phyloP scores from a whole-genome alignment of 2,329 filamentous ascomycete species.

The Chalara sp. region DNA sequence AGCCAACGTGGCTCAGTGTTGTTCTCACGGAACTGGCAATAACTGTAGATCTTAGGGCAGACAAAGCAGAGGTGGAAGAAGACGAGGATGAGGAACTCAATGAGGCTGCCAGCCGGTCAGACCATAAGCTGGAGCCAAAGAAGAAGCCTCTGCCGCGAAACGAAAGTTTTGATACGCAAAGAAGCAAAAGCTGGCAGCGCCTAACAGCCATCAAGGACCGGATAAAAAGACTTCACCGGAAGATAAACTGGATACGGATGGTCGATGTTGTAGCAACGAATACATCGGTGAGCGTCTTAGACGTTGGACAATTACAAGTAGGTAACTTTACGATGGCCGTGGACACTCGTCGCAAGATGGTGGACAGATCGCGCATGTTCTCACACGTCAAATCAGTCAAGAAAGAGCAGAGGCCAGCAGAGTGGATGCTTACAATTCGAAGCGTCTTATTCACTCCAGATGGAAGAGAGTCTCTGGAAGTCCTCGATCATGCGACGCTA shows the following conservation, averaged over 20 bases:
- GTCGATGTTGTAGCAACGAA: constrained; percentile 83
- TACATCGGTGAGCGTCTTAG: constrained; percentile 67
- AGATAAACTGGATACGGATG: constrained; percentile 82
- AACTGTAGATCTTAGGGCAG: constrained; percentile 67
- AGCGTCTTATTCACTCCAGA: constrained; percentile 86
- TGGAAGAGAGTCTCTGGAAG: constrained; percentile 75
- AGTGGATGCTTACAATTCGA: constrained; percentile 85
- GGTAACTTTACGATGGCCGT: constrained; percentile 81
- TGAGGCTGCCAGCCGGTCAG: constrained; percentile 19
- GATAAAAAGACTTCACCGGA: constrained; percentile 78
- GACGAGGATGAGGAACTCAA: constrained; percentile 18
- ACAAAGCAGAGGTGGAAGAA: constrained; percentile 36
- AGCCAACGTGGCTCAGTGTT: constrained; percentile 93
- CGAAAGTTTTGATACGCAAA: constrained; percentile 29
- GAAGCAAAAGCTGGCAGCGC: constrained; percentile 73
- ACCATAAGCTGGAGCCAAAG: constrained; percentile 14
- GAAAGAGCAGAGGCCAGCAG: constrained; percentile 66
- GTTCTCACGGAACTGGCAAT: constrained; percentile 80
- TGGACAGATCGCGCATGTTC: constrained; percentile 84
- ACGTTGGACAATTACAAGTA: constrained; percentile 78
- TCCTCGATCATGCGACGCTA: constrained; percentile 80
- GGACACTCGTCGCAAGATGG: constrained; percentile 85
- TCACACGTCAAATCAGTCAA: constrained; percentile 65
- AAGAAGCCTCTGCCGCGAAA: constrained; percentile 13
- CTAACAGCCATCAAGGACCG: constrained; percentile 75